Percentiles rank a stretch among this genome's conserved stretches.
These are phyloP conservation scores for Mycotypha africana DNA, from an alignment of 371 early-diverging fungal genomes.

Conservation along the genomic window DNA sequence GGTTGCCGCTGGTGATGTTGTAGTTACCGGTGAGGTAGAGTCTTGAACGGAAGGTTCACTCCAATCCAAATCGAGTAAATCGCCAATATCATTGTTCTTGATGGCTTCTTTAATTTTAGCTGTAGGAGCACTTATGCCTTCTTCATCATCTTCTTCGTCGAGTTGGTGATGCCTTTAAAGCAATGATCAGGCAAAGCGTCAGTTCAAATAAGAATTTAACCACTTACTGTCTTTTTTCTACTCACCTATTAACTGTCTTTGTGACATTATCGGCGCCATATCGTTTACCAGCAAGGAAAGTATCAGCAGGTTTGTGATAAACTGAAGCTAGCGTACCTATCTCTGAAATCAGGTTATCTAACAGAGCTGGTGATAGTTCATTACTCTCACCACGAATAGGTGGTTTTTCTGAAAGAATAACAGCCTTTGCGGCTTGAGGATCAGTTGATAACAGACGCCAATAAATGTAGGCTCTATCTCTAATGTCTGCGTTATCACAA, in stretches of 20 bases:
- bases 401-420: slow-evolving; percentile 87
- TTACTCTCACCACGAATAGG: slow-evolving; percentile 83
- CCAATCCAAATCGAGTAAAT: slow-evolving; percentile 49
- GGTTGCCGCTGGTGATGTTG: neutral
- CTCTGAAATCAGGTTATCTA: slow-evolving; percentile 86
- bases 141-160: slow-evolving; percentile 52
- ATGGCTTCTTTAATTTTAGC: slow-evolving; percentile 47
- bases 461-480: slow-evolving; percentile 95
- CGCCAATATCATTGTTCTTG: slow-evolving; percentile 52
- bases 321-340: slow-evolving; percentile 89
- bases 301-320: slow-evolving; percentile 87
- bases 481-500: slow-evolving; percentile 91
- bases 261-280: slow-evolving; percentile 59
- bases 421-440: slow-evolving; percentile 78
- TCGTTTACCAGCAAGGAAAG: slow-evolving; percentile 67
- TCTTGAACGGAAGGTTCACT: slow-evolving; percentile 33
- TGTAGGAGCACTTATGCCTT: slow-evolving; percentile 48
- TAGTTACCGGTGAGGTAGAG: slow-evolving; percentile 14
- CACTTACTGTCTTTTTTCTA: no score
- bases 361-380: slow-evolving; percentile 71
- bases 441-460: slow-evolving; percentile 94
- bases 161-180: no score
- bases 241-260: no score
- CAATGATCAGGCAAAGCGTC: no score
- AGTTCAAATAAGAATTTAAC: no score